Evolutionary conservation across 1,284 basidiomycete species (phyloP), one percentile per base, ranked within the genome.

Genomic region (Cutaneotrichosporon mucoides): DNA sequence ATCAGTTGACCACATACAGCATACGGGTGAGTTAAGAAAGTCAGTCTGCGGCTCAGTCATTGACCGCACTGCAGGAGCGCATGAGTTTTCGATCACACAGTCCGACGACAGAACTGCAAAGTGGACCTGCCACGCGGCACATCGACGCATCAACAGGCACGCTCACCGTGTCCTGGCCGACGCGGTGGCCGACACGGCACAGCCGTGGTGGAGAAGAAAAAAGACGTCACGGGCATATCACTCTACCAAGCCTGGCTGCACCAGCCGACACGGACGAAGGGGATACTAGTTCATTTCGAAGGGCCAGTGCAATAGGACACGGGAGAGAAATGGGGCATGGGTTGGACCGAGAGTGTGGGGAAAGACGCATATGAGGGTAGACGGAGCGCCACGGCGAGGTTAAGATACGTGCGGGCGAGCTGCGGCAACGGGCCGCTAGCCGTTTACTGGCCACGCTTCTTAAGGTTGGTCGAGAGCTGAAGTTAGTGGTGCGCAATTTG

Each of bases 391-490:
- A 34, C 45, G 16, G 45, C 15, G n/a, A 44, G 12, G n/a, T n/a
- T n/a, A n/a, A n/a, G n/a, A n/a, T n/a, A n/a, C n/a, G n/a, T n/a
- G n/a, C n/a, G n/a, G n/a, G 24, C 45, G 45, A n/a, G 33, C 12
- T 34, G 45, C 45, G 45, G 45, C 45, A 46, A 46, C 52, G 0
- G 34, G 13, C 15, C 24, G 41, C 41, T 12, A 7, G 11, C 41
- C 52, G 52, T 42, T 54, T 70, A 72, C 68, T 68, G 66, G 57
- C 67, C 67, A 53, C 71, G 67, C 64, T 72, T 77, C 77, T 79
- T 80, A 64, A 80, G 73, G 74, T 79, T 80, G 67, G 71, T 74
- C 43, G 78, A 79, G 63, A 81, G 76, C 75, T 76, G 54, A 44
- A 9, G 13, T 43, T 7, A 16, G 45, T 47, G 13, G 42, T 13